Base-by-base conservation (phyloP, 2,329 filamentous ascomycete species). In the Microsporum ferrugineum region DNA sequence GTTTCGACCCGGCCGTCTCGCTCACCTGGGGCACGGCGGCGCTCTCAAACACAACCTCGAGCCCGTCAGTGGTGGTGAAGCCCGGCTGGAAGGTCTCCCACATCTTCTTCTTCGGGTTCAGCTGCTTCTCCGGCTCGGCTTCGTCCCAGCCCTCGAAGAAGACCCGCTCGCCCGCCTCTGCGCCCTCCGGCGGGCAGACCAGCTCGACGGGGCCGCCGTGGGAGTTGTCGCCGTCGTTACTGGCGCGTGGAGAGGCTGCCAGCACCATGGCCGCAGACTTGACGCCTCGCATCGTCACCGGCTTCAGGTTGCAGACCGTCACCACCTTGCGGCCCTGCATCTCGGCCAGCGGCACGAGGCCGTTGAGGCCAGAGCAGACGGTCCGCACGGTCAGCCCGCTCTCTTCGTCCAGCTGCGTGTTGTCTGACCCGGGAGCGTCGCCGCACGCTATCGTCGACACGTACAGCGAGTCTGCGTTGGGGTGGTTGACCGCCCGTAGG, bases 51-150 rank as follows among this genome's bases (percentile, higher is more conserved):
- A 82, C 91, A 39, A 96, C 92, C 76, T 91, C 88, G 58, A 92
- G 80, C 55, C 75, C 76, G 5, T 87, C 87, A 1, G 88, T 95
- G 5, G 92, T 99, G 34, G 89, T 95, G 78, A 97, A 97, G 0
- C 92, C 94, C 0, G 91, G 91, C 81, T 97, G 92, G 77, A 96
- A 89, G 7, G 83, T 89, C 81, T 99, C 94, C 91, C 92, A 97
- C 64, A 97, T 80, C 86, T 97, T 97, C 86, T 97, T 99, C 87
- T 99, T 99, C 62, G 94, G 94, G 82, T 97, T 99, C 62, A 99
- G 82, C 58, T 92, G 84, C 64, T 87, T 87, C 82, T 99, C 94
- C 0, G 94, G 91, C 80, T 95, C 88, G 63, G 90, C 91, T 74
- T 89, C 82, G 55, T 67, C 70, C 86, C 89, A 99, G 56, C 94